These are phyloP conservation scores for Xylariales sp. DNA, from an alignment of 2,329 filamentous ascomycete species.

Conservation along the genomic window DNA sequence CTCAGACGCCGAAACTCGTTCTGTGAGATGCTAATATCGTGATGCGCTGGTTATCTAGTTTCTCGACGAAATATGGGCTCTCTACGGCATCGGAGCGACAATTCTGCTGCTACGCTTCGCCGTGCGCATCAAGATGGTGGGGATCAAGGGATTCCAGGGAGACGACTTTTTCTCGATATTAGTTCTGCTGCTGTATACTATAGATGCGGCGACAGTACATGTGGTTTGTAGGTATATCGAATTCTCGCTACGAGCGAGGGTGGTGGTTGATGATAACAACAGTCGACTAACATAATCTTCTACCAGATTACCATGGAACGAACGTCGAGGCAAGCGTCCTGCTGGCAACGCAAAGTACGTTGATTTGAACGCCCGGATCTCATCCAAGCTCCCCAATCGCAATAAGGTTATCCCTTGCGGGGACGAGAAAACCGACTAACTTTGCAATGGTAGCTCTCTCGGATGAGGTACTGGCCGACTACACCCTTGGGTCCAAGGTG, in stretches of 20 bases:
- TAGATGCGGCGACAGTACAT: constrained; percentile 16
- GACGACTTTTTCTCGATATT: constrained; percentile 33
- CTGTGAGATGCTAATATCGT: too few relatives aligned
- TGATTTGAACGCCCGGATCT: too few relatives aligned
- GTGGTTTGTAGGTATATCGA: constrained; percentile 1
- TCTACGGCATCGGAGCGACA: constrained; percentile 25
- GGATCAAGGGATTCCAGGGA: constrained; percentile 28
- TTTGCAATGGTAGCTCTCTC: background rate
- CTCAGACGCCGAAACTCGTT: too few relatives aligned
- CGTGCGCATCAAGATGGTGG: constrained; percentile 31
- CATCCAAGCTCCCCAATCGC: background rate
- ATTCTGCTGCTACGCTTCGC: constrained; percentile 27
- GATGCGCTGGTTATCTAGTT: too few relatives aligned
- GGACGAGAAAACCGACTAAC: background rate
- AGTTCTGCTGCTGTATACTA: constrained; percentile 26
- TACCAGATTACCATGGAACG: constrained; percentile 1
- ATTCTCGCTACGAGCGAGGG: too few relatives aligned
- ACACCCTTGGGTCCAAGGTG: constrained; percentile 2
- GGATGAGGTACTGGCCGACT: background rate
- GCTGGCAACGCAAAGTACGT: constrained; percentile 1
- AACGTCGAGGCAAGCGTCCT: constrained; percentile 4
- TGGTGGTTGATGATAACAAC: too few relatives aligned
- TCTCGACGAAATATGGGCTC: constrained; percentile 23
- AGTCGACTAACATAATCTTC: too few relatives aligned
- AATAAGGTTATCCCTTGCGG: background rate